These are phyloP conservation scores for Salicornia ramosissima DNA, from an alignment of 148 eudicot genomes.

Conservation along the genomic window DNA sequence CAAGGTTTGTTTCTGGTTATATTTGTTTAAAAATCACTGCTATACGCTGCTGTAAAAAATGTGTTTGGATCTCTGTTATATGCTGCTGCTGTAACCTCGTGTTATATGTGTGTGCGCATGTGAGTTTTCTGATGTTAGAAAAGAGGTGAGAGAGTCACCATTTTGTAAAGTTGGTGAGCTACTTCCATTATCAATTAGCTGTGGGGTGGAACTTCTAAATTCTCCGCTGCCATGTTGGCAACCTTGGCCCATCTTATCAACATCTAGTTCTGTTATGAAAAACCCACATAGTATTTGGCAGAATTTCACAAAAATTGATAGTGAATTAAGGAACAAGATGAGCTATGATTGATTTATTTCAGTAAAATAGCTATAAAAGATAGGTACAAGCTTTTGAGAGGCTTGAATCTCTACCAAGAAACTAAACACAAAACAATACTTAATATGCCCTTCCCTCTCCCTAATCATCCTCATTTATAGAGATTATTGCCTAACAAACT, in stretches of 20 bases:
- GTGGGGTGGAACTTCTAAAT: background rate
- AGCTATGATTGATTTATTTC: too few species aligned
- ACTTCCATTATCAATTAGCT: background rate
- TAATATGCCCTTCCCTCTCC: too few species aligned
- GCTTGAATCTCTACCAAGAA: too few species aligned
- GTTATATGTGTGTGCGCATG: background rate
- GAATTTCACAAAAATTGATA: too few species aligned
- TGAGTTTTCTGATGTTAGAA: background rate
- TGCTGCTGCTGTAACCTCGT: background rate
- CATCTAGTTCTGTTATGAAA: too few species aligned
- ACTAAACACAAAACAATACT: too few species aligned
- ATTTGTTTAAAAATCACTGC: background rate
- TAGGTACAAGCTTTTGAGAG: too few species aligned
- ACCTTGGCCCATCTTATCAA: background rate
- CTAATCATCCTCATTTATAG: too few species aligned
- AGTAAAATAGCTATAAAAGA: too few species aligned
- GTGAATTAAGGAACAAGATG: too few species aligned
- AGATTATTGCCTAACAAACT: too few species aligned
- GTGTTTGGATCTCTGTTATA: background rate
- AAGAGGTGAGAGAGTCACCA: background rate
- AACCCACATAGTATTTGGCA: too few species aligned
- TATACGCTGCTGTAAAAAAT: background rate
- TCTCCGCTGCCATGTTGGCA: background rate
- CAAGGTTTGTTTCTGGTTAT: constrained; percentile 21
- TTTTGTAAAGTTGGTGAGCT: background rate